Percentiles rank a stretch among this genome's conserved stretches.
phyloP scores from a whole-genome alignment of 768 basidiomycete genomes.

The Pholiota microspora region DNA sequence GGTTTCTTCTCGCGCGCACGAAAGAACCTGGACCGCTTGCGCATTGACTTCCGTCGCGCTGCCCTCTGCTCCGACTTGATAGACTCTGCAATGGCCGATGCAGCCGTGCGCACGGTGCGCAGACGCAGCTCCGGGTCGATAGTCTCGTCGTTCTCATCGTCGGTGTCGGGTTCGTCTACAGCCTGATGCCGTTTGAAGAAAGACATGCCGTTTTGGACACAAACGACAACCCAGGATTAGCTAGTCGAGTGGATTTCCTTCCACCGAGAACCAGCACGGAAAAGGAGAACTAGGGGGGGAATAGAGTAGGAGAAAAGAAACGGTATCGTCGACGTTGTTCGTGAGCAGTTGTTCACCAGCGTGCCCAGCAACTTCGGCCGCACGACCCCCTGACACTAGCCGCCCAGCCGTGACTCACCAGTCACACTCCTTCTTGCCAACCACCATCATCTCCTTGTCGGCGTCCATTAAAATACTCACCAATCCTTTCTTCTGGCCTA shows the following conservation, averaged over 20 bases:
- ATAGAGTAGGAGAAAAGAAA: constrained; percentile 14
- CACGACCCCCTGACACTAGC: constrained; percentile 2
- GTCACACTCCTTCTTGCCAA: not conserved
- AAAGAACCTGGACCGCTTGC: constrained; percentile 60
- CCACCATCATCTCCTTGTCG: not conserved
- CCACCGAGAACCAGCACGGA: constrained; percentile 23
- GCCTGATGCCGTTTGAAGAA: constrained; percentile 42
- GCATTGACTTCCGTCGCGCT: constrained; percentile 50
- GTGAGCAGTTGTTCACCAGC: too few relatives aligned
- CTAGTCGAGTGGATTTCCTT: constrained; percentile 11
- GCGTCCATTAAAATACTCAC: not conserved
- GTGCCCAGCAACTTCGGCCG: constrained; percentile 9
- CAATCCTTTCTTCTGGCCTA: not conserved
- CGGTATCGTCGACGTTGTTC: constrained; percentile 10
- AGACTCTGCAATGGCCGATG: constrained; percentile 86
- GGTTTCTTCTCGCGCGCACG: constrained; percentile 50
- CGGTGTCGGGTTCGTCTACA: constrained; percentile 39
- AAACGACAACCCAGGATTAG: not conserved
- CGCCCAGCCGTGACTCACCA: not conserved
- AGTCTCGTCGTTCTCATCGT: constrained; percentile 62
- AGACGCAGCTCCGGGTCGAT: constrained; percentile 87
- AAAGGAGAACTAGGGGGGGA: constrained; percentile 14
- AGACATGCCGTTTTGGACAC: constrained; percentile 20
- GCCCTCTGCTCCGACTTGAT: constrained; percentile 75
- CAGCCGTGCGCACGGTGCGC: constrained; percentile 90